A percentile compares a stretch with the other conserved stretches of the same genome.
Evolutionary conservation across 176 grass and related monocot species (phyloP).

Genomic region (Ensete glaucum): DNA sequence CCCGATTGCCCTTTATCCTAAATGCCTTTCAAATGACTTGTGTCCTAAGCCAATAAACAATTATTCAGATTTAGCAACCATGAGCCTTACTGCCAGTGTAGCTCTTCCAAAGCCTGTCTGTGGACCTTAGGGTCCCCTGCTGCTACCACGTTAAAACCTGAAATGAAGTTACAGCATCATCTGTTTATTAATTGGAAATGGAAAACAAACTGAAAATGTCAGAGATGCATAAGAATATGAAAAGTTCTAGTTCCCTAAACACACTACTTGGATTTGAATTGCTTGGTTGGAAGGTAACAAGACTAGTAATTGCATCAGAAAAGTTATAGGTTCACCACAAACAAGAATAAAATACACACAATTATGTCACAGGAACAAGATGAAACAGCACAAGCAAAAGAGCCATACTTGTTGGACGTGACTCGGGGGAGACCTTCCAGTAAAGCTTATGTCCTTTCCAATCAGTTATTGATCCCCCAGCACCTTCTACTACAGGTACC

Average conservation of each 20-base stretch:
- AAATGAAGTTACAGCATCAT: conserved; percentile 5
- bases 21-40: too few relatives aligned
- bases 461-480: conserved; percentile 82
- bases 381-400: not conserved
- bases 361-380: not conserved
- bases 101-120: conserved; percentile 32
- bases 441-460: conserved; percentile 58
- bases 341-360: not conserved
- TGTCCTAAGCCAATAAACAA: too few relatives aligned
- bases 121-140: conserved; percentile 65
- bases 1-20: too few relatives aligned
- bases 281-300: not conserved
- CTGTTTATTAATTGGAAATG: not conserved
- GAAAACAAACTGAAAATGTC: conserved; percentile 1
- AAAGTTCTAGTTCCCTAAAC: too few relatives aligned
- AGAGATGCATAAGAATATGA: not conserved
- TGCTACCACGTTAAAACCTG: conserved; percentile 82
- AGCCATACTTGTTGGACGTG: conserved; percentile 52
- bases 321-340: not conserved
- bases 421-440: conserved; percentile 51
- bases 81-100: conserved; percentile 29
- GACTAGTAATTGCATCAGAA: not conserved
- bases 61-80: not conserved
- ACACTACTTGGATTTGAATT: not conserved
- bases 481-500: conserved; percentile 80